These are phyloP conservation scores for Smallanthus sonchifolius DNA, from an alignment of 129 eudicot species.

Conservation along the genomic window DNA sequence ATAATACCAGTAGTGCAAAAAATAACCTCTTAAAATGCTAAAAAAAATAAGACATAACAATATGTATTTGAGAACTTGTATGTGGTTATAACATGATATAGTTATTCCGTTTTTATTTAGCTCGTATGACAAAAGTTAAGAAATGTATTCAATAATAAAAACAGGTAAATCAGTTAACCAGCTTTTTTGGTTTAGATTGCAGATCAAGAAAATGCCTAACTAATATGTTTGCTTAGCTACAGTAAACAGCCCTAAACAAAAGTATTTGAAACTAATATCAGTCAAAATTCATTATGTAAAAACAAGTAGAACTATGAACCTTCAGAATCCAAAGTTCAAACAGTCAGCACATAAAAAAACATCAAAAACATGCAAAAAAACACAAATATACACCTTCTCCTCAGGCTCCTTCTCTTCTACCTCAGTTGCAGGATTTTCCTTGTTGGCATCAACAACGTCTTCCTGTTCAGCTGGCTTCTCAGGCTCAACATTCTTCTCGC, in stretches of 20 bases:
- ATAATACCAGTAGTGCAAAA: neutral
- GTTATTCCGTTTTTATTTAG: too few species aligned
- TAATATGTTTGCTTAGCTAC: neutral
- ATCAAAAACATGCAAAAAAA: neutral
- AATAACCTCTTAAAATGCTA: neutral
- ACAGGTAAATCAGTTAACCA: neutral
- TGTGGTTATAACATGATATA: neutral
- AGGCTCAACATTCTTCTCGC: constrained; percentile 46
- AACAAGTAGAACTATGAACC: neutral
- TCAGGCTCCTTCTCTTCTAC: constrained; percentile 75
- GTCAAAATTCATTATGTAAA: neutral
- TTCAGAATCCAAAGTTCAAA: neutral
- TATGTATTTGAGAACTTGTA: neutral
- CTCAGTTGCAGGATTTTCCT: constrained; percentile 47
- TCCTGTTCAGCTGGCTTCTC: constrained; percentile 52
- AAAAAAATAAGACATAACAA: neutral
- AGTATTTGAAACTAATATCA: neutral
- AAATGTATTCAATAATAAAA: too few species aligned
- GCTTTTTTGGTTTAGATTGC: neutral
- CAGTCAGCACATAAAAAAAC: neutral
- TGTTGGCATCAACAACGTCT: constrained; percentile 46
- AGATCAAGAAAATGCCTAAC: neutral
- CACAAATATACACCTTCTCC: constrained; percentile 38
- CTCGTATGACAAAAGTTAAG: too few species aligned
- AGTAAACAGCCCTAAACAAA: too few species aligned